Evolutionary conservation across 352 stramenopile genomes (phyloP), one percentile per base, ranked within the genome.

Genomic region (Blastocystis sp.): DNA sequence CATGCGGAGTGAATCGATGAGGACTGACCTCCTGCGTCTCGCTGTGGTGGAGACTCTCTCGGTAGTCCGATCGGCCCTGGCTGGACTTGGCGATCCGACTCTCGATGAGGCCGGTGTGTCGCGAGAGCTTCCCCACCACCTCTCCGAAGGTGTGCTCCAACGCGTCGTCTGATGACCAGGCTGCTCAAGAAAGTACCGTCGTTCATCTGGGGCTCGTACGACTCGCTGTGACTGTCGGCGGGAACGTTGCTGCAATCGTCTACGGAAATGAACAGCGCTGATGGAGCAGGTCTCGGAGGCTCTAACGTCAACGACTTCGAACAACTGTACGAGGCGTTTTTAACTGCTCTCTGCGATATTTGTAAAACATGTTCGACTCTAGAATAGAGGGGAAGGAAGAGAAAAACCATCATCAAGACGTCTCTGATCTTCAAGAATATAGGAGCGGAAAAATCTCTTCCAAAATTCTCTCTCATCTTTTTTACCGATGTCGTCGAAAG

Each of bases 171-270:
- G 50, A n/a, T 20, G 50, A 26, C 26, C 63, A 20, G 54, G 20
- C 34, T 18, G 6, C 1, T 6, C 20, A 68, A 37, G 6, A 7
- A n/a, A 37, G 30, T 20, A 85, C 73, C 73, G 53, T 85, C 73
- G 68, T 85, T 85, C 39, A 45, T 45, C 26, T 66, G n/a, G 34
- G 73, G 73, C 39, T 85, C 73, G 63, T 85, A 85, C 5, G 55
- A 30, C 37, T 65, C 30, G 9, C 8, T 37, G 9, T 68, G 54
- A 5, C 43, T 20, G 3, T 66, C 53, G 3, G 20, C n/a, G 4
- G 73, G 73, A 45, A 39, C 43, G 26, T 85, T 85, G 56, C 73
- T 85, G n/a, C 56, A 68, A 41, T 85, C 73, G 30, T 85, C 73
- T 45, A 85, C 30, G 3, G 73, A 85, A 24, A 85, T 85, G 26